Evolutionary conservation across 768 basidiomycete species (phyloP), one percentile per base, ranked within the genome.

Genomic region (Kwoniella europaea): DNA sequence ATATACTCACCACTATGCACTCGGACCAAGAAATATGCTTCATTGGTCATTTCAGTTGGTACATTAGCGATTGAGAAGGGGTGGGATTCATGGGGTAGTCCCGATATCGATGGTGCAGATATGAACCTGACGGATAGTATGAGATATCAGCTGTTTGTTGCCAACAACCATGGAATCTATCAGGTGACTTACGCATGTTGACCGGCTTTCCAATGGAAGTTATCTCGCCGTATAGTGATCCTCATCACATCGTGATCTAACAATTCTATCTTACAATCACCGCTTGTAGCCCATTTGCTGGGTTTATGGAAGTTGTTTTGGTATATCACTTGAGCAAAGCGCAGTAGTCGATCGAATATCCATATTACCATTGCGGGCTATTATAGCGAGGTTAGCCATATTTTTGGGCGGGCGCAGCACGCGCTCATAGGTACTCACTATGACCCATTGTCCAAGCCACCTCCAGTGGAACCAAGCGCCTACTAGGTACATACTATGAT

Each of bases 1-100:
- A 54, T 10, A 20, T 42, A 74, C 74, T 68, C 53, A 76, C 77
- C 77, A 12, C 54, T 62, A 68, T 79, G 75, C 1, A 74, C 73
- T 2, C 74, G 68, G 29, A 79, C 68, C 20, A 79, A 52, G 64
- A 79, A 79, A 27, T 75, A 60, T 4, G 66, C 72, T 54, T 76
- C 72, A 22, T 68, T 71, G 20, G 69, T 22, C 6, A 52, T 56
- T 27, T 66, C 53, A n/a, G 64, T 66, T 12, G 78, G 78, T 4
- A 80, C 68, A 41, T 76, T 79, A 41, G 82, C 75, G 57, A 80
- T 78, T 6, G 76, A 79, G 72, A 83, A 82, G 0, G 82, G 82
- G 59, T 83, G 82, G 1, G 76, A 72, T 60, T 83, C 82, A 60
- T 81, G 80, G 3, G 79, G 80, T 10, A 78, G 67, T 2, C 52